A percentile compares a stretch with the other conserved stretches of the same genome.
Evolutionary conservation across 257 asterid genomes (phyloP).

Genomic region (Verbascum thapsus): DNA sequence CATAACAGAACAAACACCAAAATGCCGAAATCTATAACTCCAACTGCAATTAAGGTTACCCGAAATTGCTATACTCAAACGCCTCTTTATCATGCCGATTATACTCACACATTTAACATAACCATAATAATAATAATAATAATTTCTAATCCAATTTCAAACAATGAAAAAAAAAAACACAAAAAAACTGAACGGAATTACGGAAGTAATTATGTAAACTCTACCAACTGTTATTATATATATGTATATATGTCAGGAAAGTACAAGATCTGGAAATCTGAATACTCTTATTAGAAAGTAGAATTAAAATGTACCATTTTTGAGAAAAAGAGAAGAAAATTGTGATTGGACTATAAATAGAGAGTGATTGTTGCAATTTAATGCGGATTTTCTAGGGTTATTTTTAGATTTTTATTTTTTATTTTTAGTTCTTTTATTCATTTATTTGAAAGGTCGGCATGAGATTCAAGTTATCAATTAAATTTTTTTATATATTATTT

Average conservation of each 20-base stretch:
- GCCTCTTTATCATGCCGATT: conserved; percentile 61
- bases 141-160: no score
- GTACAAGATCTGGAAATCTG: conserved; percentile 3
- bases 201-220: background rate
- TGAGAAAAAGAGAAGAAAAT: background rate
- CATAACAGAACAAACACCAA: conserved; percentile 43
- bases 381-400: no score
- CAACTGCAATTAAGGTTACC: conserved; percentile 18
- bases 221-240: no score
- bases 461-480: no score
- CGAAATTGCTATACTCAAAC: conserved; percentile 29
- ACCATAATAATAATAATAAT: no score
- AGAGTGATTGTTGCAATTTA: conserved; percentile 2
- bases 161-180: background rate
- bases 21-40: conserved; percentile 35
- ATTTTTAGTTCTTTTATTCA: no score
- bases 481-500: no score
- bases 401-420: no score
- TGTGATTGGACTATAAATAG: background rate
- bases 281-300: conserved; percentile 20
- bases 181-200: conserved; percentile 9
- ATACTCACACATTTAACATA: conserved; percentile 29
- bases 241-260: background rate
- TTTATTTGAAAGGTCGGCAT: no score
- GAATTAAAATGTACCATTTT: conserved; percentile 13